Conservation (phyloP, 1,139 yeast genomes). For the Candida sanyaensis region DNA sequence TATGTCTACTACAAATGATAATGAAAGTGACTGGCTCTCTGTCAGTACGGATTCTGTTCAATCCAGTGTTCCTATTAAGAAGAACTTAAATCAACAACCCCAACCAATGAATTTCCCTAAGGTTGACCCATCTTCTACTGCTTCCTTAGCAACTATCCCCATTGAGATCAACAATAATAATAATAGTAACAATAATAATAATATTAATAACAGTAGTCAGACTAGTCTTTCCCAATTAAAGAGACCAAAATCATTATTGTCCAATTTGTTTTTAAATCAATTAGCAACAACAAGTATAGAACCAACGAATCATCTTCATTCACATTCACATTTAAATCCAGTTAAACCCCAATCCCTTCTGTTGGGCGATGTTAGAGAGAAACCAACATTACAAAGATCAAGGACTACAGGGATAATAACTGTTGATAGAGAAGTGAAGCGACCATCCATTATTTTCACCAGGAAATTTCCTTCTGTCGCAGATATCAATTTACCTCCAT, state of each 20-base stretch:
- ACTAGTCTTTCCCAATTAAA: neutral
- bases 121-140: slow-evolving; percentile 16
- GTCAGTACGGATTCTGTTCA: slow-evolving; percentile 37
- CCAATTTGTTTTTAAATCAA: slow-evolving; percentile 68
- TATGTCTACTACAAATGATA: slow-evolving; percentile 13
- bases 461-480: slow-evolving; percentile 36
- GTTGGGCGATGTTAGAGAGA: slow-evolving; percentile 12
- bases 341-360: neutral
- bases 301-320: neutral
- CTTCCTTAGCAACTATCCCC: slow-evolving; percentile 20
- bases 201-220: no score
- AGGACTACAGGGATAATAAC: slow-evolving; percentile 47
- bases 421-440: slow-evolving; percentile 21
- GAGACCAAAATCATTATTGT: slow-evolving; percentile 60
- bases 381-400: slow-evolving; percentile 43
- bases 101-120: slow-evolving; percentile 15
- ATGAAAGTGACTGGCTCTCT: slow-evolving; percentile 50
- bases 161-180: slow-evolving; percentile 2
- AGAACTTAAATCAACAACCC: slow-evolving; percentile 1
- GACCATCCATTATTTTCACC: slow-evolving; percentile 43
- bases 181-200: no score
- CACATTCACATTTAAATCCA: neutral
- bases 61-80: slow-evolving; percentile 5
- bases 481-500: slow-evolving; percentile 29
- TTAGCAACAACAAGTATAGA: slow-evolving; percentile 21